Evolutionary conservation across 768 basidiomycete genomes (phyloP).

Genomic region (Gyrodon lividus): DNA sequence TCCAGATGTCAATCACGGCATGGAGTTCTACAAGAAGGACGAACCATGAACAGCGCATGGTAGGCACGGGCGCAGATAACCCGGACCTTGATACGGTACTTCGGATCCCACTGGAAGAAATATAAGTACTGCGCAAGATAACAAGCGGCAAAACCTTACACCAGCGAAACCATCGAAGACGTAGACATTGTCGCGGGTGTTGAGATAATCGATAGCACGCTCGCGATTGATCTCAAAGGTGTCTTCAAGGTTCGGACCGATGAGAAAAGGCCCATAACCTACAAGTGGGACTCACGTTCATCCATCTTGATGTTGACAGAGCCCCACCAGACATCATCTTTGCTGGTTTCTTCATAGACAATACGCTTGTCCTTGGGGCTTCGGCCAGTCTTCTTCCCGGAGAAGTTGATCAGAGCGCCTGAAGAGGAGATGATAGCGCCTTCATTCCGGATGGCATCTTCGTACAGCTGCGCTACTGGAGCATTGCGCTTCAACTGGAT

Average conservation of each 20-base stretch:
- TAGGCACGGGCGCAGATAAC: conserved; percentile 98
- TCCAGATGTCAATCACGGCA: conserved; percentile 7
- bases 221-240: conserved; percentile 99
- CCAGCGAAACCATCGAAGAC: conserved; percentile 97
- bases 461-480: conserved; percentile 86
- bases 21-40: conserved; percentile 31
- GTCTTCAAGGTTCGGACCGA: conserved; percentile 45
- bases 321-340: conserved; percentile 99
- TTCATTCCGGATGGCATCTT: conserved; percentile 98
- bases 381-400: conserved; percentile 98
- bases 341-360: conserved; percentile 94
- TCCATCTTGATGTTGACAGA: conserved; percentile 99
- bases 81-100: conserved; percentile 99
- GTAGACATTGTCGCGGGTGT: conserved; percentile 97
- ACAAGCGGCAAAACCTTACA: conserved; percentile 39
- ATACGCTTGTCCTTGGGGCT: conserved; percentile 99
- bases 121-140: conserved; percentile 1
- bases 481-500: conserved; percentile 96
- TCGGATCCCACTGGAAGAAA: conserved; percentile 83
- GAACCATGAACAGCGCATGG: conserved; percentile 97
- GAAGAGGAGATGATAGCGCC: conserved; percentile 96
- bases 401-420: conserved; percentile 99
- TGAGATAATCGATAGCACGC: conserved; percentile 97
- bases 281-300: conserved; percentile 60
- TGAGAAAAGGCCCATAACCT: background rate